A percentile compares a stretch with the other conserved stretches of the same genome.
These are phyloP conservation scores for Acrodontium crateriforme DNA, from an alignment of 2,329 filamentous ascomycete species.

Conservation along the genomic window DNA sequence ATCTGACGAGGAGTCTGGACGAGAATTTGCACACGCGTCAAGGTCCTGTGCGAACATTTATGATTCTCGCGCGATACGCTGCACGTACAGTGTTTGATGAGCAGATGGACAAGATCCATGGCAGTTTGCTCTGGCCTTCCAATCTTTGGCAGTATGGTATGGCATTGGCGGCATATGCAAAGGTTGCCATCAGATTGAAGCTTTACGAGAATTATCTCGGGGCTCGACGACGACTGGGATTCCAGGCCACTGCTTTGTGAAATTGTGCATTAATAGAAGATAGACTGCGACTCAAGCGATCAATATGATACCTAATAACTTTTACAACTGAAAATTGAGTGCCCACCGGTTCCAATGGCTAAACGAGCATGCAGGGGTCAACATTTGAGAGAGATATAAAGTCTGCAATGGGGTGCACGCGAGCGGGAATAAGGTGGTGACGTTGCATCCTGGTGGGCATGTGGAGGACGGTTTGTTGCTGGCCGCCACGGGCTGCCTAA, in stretches of 20 bases:
- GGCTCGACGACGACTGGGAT: constrained; percentile 36
- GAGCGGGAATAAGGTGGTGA: too few species aligned
- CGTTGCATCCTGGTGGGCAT: too few species aligned
- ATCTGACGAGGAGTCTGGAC: constrained; percentile 83
- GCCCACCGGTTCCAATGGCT: too few species aligned
- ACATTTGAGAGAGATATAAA: too few species aligned
- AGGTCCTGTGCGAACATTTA: constrained; percentile 47
- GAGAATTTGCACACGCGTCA: constrained; percentile 69
- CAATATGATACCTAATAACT: too few species aligned
- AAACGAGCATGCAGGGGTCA: too few species aligned
- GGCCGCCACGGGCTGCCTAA: too few species aligned
- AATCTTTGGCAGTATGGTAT: constrained; percentile 38
- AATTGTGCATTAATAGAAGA: constrained; percentile 22
- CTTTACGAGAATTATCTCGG: constrained; percentile 45
- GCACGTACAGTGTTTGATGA: constrained; percentile 49
- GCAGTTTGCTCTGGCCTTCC: constrained; percentile 37
- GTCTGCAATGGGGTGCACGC: too few species aligned
- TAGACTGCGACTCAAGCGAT: too few species aligned
- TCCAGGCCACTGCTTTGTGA: constrained; percentile 17
- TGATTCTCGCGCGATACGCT: constrained; percentile 52
- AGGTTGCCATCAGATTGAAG: constrained; percentile 44
- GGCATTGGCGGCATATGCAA: constrained; percentile 40
- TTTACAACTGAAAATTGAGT: too few species aligned
- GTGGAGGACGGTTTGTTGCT: too few species aligned
- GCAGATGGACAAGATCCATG: constrained; percentile 38